Percentiles rank a stretch among this genome's conserved stretches.
Conservation (phyloP, 345 rosid species). For the Lagerstroemia speciosa region DNA sequence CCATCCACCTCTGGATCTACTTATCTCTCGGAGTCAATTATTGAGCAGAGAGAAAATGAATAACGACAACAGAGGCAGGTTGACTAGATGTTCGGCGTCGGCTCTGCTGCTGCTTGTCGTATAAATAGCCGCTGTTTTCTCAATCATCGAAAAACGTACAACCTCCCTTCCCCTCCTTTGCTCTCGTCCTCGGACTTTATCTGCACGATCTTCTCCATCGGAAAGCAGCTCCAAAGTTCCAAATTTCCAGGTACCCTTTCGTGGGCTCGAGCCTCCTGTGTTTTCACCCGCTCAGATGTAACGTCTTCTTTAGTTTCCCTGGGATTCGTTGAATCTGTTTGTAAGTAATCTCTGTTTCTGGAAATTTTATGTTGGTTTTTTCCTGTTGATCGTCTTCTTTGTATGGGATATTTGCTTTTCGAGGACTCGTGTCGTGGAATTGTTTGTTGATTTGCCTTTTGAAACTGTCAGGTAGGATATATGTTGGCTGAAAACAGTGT, state of each 20-base stretch:
- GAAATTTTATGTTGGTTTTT: not conserved
- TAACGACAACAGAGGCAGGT: not conserved
- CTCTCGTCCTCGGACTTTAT: not conserved
- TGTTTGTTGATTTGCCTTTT: not conserved
- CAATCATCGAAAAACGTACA: not conserved
- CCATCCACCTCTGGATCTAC: not conserved
- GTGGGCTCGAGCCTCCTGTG: not conserved
- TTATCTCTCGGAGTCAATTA: not conserved
- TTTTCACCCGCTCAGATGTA: not conserved
- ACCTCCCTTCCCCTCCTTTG: not conserved
- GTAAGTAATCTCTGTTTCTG: not conserved
- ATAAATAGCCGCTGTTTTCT: not conserved
- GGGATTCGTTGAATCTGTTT: not conserved
- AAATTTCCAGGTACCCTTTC: slow-evolving; percentile 3
- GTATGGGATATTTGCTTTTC: not conserved
- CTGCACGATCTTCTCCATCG: not conserved
- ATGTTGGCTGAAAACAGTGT: not conserved
- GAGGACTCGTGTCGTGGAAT: not conserved
- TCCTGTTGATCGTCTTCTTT: not conserved
- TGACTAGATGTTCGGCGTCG: not conserved
- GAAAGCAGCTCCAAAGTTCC: not conserved
- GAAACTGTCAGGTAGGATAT: not conserved
- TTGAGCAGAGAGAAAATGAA: not conserved
- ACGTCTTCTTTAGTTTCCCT: not conserved
- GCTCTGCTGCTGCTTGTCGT: not conserved